phyloP scores from a whole-genome alignment of 2,329 filamentous ascomycete genomes.

The Cytospora chrysosperma region DNA sequence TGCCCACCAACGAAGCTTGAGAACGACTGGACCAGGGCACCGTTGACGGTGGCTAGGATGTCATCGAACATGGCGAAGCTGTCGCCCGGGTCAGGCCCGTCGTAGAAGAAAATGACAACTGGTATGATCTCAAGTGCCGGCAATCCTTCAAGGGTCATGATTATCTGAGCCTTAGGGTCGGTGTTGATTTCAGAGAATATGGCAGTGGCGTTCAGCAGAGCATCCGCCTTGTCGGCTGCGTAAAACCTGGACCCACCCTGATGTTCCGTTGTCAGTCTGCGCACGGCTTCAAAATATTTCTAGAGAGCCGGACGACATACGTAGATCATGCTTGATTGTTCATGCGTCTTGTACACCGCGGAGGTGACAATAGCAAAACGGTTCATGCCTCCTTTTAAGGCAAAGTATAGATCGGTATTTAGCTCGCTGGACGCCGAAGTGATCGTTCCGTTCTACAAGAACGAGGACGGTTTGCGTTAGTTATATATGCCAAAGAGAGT shows the following conservation, averaged over 20 bases:
- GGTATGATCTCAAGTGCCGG: constrained; percentile 12
- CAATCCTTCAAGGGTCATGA: constrained; percentile 29
- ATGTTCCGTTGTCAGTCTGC: not conserved
- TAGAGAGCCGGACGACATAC: constrained; percentile 3
- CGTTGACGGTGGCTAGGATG: constrained; percentile 19
- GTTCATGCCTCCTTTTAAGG: constrained; percentile 31
- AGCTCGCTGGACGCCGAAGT: constrained; percentile 23
- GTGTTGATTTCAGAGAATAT: constrained; percentile 29
- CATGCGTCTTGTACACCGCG: constrained; percentile 27
- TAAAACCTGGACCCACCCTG: constrained; percentile 21
- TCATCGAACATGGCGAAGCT: constrained; percentile 29
- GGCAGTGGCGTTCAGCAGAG: constrained; percentile 30
- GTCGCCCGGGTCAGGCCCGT: constrained; percentile 30
- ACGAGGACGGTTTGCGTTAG: not conserved
- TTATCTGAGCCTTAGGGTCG: constrained; percentile 32
- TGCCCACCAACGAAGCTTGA: constrained; percentile 24
- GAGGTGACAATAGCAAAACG: constrained; percentile 31
- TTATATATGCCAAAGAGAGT: not conserved
- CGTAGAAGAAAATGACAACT: constrained; percentile 31
- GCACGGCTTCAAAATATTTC: rapidly evolving
- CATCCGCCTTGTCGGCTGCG: constrained; percentile 18
- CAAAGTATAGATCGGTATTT: constrained; percentile 30
- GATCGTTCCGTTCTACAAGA: constrained; percentile 30
- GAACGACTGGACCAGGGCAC: constrained; percentile 21
- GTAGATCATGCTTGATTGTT: constrained; percentile 26